A percentile compares a stretch with the other conserved stretches of the same genome.
phyloP scores from a whole-genome alignment of 345 rosid genomes.

The Conringia planisiliqua region DNA sequence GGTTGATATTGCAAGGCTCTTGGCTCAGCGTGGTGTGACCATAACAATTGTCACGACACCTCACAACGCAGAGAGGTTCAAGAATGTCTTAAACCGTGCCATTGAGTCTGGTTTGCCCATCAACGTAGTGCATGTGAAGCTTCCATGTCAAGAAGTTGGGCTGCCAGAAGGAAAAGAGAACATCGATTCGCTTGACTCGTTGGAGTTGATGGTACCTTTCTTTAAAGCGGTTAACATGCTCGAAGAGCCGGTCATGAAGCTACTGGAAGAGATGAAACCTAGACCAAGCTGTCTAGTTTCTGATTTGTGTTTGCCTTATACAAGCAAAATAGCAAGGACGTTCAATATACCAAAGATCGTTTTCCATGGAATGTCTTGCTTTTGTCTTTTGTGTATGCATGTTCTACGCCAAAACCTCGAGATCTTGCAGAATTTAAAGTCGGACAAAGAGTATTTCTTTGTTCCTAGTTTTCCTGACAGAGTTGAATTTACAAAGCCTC shows the following conservation, averaged over 20 bases:
- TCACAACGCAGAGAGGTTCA: constrained; percentile 27
- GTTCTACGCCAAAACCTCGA: background rate
- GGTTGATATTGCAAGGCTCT: constrained; percentile 45
- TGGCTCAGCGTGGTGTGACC: constrained; percentile 41
- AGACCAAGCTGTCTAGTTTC: constrained; percentile 45
- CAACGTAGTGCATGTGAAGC: constrained; percentile 11
- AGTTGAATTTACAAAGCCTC: constrained; percentile 34
- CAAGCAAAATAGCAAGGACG: constrained; percentile 23
- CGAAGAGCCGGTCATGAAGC: constrained; percentile 27
- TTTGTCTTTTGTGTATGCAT: constrained; percentile 27
- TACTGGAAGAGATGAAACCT: constrained; percentile 35
- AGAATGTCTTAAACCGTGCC: constrained; percentile 12
- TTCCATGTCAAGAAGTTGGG: constrained; percentile 36
- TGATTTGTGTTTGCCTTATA: constrained; percentile 31
- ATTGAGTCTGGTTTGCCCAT: constrained; percentile 25
- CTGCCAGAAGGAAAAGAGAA: constrained; percentile 40
- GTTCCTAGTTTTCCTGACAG: constrained; percentile 34
- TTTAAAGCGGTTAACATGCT: constrained; percentile 22
- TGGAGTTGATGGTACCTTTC: constrained; percentile 5
- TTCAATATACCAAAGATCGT: constrained; percentile 44
- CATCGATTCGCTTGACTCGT: constrained; percentile 17
- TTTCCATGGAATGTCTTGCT: constrained; percentile 47
- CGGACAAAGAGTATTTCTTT: constrained; percentile 22
- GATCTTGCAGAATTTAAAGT: constrained; percentile 5
- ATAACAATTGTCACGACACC: constrained; percentile 49